These are phyloP conservation scores for Phialemoniopsis sp. DNA, from an alignment of 2,329 filamentous ascomycete genomes.

Conservation along the genomic window DNA sequence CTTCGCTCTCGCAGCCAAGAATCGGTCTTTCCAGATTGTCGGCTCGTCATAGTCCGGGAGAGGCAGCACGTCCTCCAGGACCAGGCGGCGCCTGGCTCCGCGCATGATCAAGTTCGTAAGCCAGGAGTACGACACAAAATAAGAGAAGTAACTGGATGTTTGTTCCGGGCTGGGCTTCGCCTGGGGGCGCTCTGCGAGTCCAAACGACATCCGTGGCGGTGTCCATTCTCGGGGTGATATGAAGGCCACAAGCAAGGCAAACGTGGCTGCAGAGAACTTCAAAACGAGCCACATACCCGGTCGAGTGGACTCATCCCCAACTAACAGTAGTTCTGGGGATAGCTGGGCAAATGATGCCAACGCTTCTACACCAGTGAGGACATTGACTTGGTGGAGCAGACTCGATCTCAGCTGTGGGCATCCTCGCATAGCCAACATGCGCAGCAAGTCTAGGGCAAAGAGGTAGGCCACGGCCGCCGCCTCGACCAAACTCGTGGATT, in stretches of 20 bases:
- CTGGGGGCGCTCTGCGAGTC: constrained; percentile 27
- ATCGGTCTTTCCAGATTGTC: constrained; percentile 35
- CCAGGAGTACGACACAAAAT: constrained; percentile 48
- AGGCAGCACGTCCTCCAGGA: constrained; percentile 40
- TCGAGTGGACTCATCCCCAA: no score
- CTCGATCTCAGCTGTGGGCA: no score
- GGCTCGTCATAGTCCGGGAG: constrained; percentile 55
- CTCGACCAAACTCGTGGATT: no score
- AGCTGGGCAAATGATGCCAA: no score
- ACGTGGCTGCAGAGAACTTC: constrained; percentile 46
- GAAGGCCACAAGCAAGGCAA: constrained; percentile 26
- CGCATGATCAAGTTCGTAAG: constrained; percentile 44
- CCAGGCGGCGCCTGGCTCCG: constrained; percentile 36
- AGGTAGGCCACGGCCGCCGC: no score
- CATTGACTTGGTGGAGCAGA: no score
- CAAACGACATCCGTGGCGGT: constrained; percentile 33
- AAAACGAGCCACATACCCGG: constrained; percentile 59
- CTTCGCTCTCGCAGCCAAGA: constrained; percentile 37
- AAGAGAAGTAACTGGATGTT: constrained; percentile 46
- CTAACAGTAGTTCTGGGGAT: no score
- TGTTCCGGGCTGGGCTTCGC: constrained; percentile 44
- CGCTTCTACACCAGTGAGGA: no score
- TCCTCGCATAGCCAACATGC: no score
- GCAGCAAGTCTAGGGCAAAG: no score
- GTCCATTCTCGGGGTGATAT: constrained; percentile 46